Evolutionary conservation across 2,329 filamentous ascomycete genomes (phyloP), one percentile per base, ranked within the genome.

Genomic region (Clonostachys rhizophaga): DNA sequence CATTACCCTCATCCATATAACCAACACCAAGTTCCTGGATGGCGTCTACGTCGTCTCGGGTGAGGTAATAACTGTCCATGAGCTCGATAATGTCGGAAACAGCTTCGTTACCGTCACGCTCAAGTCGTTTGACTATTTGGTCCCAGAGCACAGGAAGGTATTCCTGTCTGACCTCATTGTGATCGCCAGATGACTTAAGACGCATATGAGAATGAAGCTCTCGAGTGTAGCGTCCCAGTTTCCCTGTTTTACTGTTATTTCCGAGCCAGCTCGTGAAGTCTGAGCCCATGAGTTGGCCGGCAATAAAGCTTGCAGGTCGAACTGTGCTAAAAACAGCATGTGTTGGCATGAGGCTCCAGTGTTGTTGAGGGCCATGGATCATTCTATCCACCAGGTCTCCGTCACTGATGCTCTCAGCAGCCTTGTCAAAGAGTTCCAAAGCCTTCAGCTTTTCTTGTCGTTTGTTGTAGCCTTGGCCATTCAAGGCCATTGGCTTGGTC

Each of bases 191-290:
- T 11, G 89, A 86, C 54, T 85, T 85, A 49, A 99, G 80, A 9
- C 94, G 87, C 91, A 99, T 97, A 62, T 99, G 94, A 6, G 91
- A 89, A 64, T 99, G 94, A 6, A 99, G 90, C 58, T 99, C 94
- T 59, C 95, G 95, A 54, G 95, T 78, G 58, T 84, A 87, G 49
- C 94, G 86, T 53, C 79, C 81, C 43, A 97, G 74, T 67, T 83
- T 89, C 69, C 84, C 81, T 52, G 82, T 78, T 62, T 91, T 95
- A 71, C 91, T 96, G 67, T 96, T 95, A 65, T 95, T 94, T 58
- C 94, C 94, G 43, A 99, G 81, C 94, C 94, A 99, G 7, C 81
- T 79, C 1, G 94, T 94, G 63, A 99, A 99, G 40, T 76, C 76
- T 35, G 89, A 87, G 5, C 80, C 80, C 52, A 81, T 76, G 55